A percentile compares a stretch with the other conserved stretches of the same genome.
phyloP scores from a whole-genome alignment of 176 grass and related monocot species.

The Rhynchospora tenuis region DNA sequence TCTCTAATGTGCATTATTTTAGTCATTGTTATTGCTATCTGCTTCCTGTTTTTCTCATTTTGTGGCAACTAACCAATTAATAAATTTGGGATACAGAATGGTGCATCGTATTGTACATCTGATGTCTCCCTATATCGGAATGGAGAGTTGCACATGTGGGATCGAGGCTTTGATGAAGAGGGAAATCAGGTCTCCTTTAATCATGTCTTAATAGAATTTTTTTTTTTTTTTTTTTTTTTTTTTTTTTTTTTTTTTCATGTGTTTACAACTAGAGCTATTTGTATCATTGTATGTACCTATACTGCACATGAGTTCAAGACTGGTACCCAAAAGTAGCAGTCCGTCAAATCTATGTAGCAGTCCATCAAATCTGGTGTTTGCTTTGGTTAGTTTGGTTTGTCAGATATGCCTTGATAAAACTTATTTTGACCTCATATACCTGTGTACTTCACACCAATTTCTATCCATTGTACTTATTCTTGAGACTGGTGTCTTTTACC shows the following conservation, averaged over 20 bases:
- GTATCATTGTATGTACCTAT: background rate
- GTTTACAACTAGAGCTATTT: background rate
- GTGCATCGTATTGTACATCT: constrained; percentile 77
- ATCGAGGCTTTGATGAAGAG: constrained; percentile 71
- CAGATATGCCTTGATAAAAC: background rate
- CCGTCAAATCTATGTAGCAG: background rate
- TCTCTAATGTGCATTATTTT: background rate
- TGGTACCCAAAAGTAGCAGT: background rate
- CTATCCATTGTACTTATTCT: background rate
- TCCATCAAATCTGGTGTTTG: background rate
- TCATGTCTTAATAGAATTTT: background rate
- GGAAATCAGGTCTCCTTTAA: constrained; percentile 55
- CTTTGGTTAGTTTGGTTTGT: background rate
- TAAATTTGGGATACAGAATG: constrained; percentile 43
- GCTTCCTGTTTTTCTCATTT: background rate
- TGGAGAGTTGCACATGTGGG: constrained; percentile 82
- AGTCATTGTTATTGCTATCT: constrained; percentile 1
- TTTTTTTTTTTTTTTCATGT: no score
- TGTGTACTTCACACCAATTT: background rate
- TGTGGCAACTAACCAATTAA: background rate
- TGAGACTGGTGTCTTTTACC: background rate
- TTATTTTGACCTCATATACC: background rate
- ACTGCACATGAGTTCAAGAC: background rate
- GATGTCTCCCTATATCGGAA: constrained; percentile 76
- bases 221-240: no score